Conservation (phyloP, 148 eudicot species). For the Rhododendron kiyosumense region DNA sequence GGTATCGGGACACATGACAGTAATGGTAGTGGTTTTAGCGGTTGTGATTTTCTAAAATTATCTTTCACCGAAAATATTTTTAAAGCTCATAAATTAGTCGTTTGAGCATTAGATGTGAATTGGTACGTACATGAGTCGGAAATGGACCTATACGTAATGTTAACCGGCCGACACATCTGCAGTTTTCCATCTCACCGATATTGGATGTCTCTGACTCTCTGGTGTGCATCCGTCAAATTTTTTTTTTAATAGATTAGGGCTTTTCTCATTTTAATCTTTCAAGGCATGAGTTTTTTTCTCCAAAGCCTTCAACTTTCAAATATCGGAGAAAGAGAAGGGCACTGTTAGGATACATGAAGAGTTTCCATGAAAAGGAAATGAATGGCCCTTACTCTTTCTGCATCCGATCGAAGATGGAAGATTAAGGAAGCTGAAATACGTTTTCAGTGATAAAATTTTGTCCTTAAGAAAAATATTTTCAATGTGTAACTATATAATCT, state of each 20-base stretch:
- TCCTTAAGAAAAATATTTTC: not conserved
- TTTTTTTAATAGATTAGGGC: not conserved
- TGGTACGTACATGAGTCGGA: no score
- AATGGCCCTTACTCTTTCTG: no score
- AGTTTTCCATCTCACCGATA: no score
- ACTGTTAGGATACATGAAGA: no score
- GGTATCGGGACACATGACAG: no score
- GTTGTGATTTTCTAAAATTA: not conserved
- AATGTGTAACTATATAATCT: not conserved
- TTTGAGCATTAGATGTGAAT: no score
- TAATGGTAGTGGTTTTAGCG: not conserved
- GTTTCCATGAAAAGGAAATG: no score
- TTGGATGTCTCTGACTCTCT: not conserved
- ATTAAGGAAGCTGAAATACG: not conserved
- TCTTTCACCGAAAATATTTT: not conserved
- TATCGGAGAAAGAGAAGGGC: no score
- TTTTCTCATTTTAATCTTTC: not conserved
- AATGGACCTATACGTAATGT: no score
- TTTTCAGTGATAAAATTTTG: not conserved
- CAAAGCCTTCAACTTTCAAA: not conserved
- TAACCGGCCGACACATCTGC: no score
- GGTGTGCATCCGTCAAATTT: not conserved
- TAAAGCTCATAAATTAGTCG: no score
- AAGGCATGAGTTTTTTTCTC: not conserved
- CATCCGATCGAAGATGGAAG: no score